Evolutionary conservation across 2,329 filamentous ascomycete genomes (phyloP).

Genomic region (Cordyceps cicadae): DNA sequence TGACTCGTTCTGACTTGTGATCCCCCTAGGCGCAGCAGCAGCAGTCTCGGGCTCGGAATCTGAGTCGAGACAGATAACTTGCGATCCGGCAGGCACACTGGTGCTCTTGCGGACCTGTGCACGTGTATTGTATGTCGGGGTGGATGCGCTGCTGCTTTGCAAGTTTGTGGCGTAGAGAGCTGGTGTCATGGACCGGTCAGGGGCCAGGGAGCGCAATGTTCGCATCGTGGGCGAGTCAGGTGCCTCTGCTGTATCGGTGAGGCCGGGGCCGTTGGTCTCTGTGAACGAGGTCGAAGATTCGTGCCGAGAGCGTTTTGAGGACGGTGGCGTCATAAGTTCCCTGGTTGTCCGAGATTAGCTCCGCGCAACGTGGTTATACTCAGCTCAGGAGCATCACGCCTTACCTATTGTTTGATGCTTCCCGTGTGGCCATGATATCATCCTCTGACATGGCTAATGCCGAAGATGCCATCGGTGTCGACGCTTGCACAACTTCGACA

Average conservation of each 20-base stretch:
- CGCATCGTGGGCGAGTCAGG: background rate
- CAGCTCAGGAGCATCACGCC: background rate
- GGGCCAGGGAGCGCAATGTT: background rate
- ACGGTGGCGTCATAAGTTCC: conserved; percentile 28
- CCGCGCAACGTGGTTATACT: background rate
- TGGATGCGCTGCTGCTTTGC: background rate
- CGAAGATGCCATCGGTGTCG: conserved; percentile 16
- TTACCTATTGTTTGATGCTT: background rate
- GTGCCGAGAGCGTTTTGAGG: conserved; percentile 29
- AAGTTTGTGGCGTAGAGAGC: background rate
- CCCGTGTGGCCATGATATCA: background rate
- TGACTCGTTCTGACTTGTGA: background rate
- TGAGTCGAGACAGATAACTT: conserved; percentile 26
- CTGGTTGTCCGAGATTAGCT: conserved; percentile 14
- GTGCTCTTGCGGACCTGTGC: background rate
- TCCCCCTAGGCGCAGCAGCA: conserved; percentile 14
- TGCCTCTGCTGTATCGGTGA: background rate
- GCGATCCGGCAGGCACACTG: background rate
- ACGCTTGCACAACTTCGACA: background rate
- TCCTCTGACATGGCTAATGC: background rate
- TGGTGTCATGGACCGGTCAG: conserved; percentile 3
- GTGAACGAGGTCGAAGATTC: conserved; percentile 16
- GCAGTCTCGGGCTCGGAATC: conserved; percentile 18
- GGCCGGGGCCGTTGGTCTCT: conserved; percentile 11
- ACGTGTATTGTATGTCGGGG: background rate